phyloP scores from a whole-genome alignment of 768 basidiomycete genomes.

The Suillus subalutaceus region DNA sequence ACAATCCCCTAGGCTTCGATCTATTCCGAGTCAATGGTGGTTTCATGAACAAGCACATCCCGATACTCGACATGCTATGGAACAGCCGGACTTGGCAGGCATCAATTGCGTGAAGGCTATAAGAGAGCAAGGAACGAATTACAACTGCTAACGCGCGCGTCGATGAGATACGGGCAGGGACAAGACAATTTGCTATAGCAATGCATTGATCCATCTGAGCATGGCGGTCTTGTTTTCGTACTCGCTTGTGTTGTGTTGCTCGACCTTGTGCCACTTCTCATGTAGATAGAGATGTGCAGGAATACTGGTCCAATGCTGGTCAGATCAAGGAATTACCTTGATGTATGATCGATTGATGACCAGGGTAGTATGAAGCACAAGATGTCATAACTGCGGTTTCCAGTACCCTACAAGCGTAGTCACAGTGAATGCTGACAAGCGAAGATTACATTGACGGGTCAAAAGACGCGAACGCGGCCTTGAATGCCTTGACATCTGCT shows the following conservation, averaged over 20 bases:
- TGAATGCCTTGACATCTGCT: conserved; percentile 83
- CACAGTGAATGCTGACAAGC: neutral
- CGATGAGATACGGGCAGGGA: neutral
- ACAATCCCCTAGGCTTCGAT: neutral
- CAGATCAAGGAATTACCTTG: neutral
- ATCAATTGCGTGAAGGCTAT: neutral
- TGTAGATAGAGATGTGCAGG: neutral
- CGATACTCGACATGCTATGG: neutral
- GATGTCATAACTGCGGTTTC: neutral
- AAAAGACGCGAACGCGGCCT: conserved; percentile 76
- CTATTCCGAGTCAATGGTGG: neutral
- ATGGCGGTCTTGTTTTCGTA: neutral
- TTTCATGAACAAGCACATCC: neutral
- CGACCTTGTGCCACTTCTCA: neutral
- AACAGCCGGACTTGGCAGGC: neutral
- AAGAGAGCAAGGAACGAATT: neutral
- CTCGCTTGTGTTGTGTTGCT: neutral
- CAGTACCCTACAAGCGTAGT: neutral
- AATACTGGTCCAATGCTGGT: neutral
- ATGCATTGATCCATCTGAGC: neutral
- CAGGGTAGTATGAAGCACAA: neutral
- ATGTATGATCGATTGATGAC: neutral
- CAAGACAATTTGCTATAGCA: neutral
- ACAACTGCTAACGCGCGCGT: neutral
- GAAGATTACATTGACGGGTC: conserved; percentile 49